Base-by-base conservation (phyloP, 768 basidiomycete species). In the Kwoniella botswanensis region DNA sequence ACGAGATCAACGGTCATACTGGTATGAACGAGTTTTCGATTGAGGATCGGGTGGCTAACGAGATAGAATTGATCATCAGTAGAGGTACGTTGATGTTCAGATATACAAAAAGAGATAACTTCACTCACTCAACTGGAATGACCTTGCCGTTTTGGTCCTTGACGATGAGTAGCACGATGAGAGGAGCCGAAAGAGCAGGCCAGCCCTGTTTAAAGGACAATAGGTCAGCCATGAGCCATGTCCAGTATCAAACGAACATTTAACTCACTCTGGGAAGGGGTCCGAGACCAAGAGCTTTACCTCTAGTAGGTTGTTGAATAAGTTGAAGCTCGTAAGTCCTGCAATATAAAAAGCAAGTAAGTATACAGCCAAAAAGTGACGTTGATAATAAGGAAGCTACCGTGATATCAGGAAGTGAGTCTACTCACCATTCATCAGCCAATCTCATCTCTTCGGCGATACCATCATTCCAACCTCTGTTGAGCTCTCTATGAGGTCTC, bases 1-100 rank as follows among this genome's bases (percentile, higher is more conserved):
- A 68, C 67, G 52, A 68, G 67, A 29, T 68, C 67, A 24, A 68
- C 67, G 50, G 54, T 68, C 61, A 68, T 62, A 29, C 60, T 68
- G 15, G 60, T 68, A n/a, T 68, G 67, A 4, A 68, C 60, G 10
- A 68, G 61, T 9, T 62, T 61, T 17, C 61, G 52, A 26, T 54
- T 63, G 50, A 68, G 43, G 12, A 54, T 43, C 2, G 67, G 61
- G 26, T 68, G 43, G 6, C 60, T 68, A 17, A 12, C 26, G 26
- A 18, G 21, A 18, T 7, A 50, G 2, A 2, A 50, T 11, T 15
- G 12, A 13, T 15, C 13, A 13, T 50, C 18, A 50, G 53, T 2
- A 18, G 9, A 57, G 4, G 42, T 22, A 22, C 7, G 17, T 12
- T 4, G 24, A 15, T 12, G 29, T 3, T 42, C 26, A 1, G 11